Base-by-base conservation (phyloP, 108 stramenopile species). In the Nitzschia sp. region DNA sequence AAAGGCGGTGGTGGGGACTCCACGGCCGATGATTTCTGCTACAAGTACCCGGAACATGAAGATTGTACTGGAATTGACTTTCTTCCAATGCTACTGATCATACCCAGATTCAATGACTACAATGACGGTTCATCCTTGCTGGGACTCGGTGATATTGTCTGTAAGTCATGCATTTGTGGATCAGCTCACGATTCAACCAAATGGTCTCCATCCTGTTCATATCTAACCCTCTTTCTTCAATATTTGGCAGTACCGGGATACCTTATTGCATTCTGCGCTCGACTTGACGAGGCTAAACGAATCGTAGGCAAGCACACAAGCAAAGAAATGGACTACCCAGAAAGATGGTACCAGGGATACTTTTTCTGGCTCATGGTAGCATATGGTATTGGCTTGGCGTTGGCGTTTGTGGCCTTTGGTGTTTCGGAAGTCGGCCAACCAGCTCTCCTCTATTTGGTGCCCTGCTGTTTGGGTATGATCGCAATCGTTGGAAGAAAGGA, bases 101-200 rank as follows among this genome's bases (percentile, higher is more conserved):
- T 94, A 34, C 95, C 95, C 21, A 68, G 89, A 6, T 63, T 94
- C 59, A 79, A 77, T 30, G 93, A 94, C 69, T 91, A 89, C 72
- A 77, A 62, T 31, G 80, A 88, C 28, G 89, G 94, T 8, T 80
- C 77, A 44, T 76, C 75, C 27, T 77, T 96, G 82, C 67, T 96
- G 58, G 96, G 96, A 26, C 69, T 96, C 16, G 96, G 96, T 23
- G 96, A 96, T 68, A 95, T 96, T 62, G 81, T 95, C 31, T 76
- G 73, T 74, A 66, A 74, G 73, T 74, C 13, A 16, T 23, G 19
- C n/a, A n/a, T n/a, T n/a, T n/a, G n/a, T n/a, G n/a, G n/a, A n/a
- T n/a, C n/a, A 13, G 38, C 38, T 13, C 38, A 41, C 38, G 38
- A 9, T 41, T 41, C 9, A 41, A 6, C 6, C 45, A 2, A 6